Base-by-base conservation (phyloP, 345 rosid species). In the Leavenworthia alabamica region DNA sequence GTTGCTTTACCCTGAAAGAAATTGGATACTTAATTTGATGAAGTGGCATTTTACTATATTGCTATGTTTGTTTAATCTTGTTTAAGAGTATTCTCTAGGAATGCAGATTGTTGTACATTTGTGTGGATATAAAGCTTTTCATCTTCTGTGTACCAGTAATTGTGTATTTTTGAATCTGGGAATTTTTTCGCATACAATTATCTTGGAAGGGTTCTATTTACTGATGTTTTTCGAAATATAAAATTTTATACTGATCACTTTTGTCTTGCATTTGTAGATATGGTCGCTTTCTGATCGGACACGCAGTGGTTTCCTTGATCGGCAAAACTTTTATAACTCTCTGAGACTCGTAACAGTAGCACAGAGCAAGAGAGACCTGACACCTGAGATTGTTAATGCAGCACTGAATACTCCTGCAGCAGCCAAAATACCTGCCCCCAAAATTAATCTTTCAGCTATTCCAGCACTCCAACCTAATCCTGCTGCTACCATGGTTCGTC, bases 291-390 rank as follows among this genome's bases (percentile, higher is more conserved):
- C 97, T 71, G 97, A 92, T 82, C 84, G 85, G 76, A 76, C 79
- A 45, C 85, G 17, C 32, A 81, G 62, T 46, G 94, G 96, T 56
- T 86, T 78, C 78, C 96, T 92, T 70, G 96, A 86, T 40, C 89
- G 83, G 51, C 79, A 80, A 24, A 96, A 92, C 70, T 92, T 92
- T 73, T 82, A 58, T 63, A 89, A 92, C 70, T 87, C 94, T 71
- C 88, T 92, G 68, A 92, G 75, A 68, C 95, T 92, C 73, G 95
- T 85, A n/a, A 92, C 98, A 11, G 98, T 92, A 53, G 96, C 93
- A 32, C 98, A 92, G 77, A 92, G 93, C 69, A 89, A 86, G 84
- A 80, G 96, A 60, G 96, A 89, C 28, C 59, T 92, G 71, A 86
- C 98, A 2, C 91, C 95, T 12, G 98, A 92, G 24, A 89, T 92